Conservation (phyloP, 2,329 filamentous ascomycete genomes). For the Xylaria multiplex region DNA sequence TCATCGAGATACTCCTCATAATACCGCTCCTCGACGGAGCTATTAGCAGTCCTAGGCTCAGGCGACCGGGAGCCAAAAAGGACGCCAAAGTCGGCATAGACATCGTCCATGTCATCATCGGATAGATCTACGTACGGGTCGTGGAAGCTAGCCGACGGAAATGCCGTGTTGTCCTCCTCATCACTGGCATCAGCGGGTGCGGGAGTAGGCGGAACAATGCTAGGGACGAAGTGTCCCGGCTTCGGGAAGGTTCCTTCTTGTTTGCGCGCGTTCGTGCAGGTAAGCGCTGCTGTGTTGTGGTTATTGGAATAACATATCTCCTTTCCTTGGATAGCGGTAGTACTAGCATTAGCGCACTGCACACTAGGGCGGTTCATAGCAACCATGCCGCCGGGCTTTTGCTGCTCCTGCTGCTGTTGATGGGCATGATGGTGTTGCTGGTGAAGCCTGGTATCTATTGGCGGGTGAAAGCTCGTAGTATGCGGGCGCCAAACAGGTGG, state of each 20-base stretch:
- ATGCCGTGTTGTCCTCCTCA: constrained; percentile 60
- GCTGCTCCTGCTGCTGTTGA: neutral
- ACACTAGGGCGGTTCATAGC: neutral
- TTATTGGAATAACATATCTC: neutral
- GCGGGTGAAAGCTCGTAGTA: constrained; percentile 39
- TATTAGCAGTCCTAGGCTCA: constrained; percentile 40
- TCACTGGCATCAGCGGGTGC: constrained; percentile 40
- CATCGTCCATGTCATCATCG: constrained; percentile 60
- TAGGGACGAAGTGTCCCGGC: neutral
- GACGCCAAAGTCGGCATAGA: constrained; percentile 66
- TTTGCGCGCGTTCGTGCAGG: neutral
- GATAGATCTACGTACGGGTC: constrained; percentile 54
- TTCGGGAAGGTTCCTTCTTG: neutral
- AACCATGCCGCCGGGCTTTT: neutral
- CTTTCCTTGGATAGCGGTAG: neutral
- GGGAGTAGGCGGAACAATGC: neutral
- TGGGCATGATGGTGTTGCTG: neutral
- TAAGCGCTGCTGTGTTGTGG: neutral
- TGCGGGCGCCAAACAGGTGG: constrained; percentile 45
- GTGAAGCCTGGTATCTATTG: constrained; percentile 6
- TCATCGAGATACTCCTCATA: constrained; percentile 67
- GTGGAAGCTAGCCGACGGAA: constrained; percentile 59
- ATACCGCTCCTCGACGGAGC: constrained; percentile 53
- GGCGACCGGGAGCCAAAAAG: constrained; percentile 55
- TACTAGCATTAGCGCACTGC: neutral